These are phyloP conservation scores for Microdochium bolleyi DNA, from an alignment of 2,329 filamentous ascomycete species.

Conservation along the genomic window DNA sequence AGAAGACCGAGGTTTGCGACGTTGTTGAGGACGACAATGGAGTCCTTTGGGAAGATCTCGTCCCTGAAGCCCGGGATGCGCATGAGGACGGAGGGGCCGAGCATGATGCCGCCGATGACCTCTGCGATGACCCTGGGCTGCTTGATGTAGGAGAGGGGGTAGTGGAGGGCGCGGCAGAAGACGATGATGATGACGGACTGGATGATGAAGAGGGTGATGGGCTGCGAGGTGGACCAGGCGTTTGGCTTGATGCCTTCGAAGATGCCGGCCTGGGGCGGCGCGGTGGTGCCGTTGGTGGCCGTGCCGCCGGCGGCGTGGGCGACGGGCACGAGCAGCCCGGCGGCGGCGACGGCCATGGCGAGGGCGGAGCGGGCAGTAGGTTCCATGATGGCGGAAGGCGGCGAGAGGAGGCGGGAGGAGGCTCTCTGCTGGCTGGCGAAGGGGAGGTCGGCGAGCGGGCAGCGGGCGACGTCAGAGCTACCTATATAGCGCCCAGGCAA, in stretches of 20 bases:
- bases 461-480: neutral
- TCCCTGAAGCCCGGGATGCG: constrained; percentile 61
- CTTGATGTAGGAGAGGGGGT: constrained; percentile 60
- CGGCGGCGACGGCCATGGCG: neutral
- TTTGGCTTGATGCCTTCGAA: constrained; percentile 65
- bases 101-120: constrained; percentile 66
- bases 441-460: neutral
- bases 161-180: constrained; percentile 64
- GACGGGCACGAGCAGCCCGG: neutral
- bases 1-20: constrained; percentile 67
- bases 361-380: neutral
- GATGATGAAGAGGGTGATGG: constrained; percentile 69
- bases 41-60: constrained; percentile 58
- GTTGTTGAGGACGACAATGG: constrained; percentile 59
- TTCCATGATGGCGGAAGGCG: neutral
- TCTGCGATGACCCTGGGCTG: constrained; percentile 74
- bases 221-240: constrained; percentile 60
- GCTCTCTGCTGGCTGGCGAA: neutral
- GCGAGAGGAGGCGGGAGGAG: neutral
- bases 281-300: constrained; percentile 16
- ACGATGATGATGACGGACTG: constrained; percentile 70
- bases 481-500: no score
- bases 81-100: constrained; percentile 68
- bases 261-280: constrained; percentile 48
- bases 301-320: constrained; percentile 7